phyloP scores from a whole-genome alignment of 2,329 filamentous ascomycete species.

The Epichloe brachyelytri region DNA sequence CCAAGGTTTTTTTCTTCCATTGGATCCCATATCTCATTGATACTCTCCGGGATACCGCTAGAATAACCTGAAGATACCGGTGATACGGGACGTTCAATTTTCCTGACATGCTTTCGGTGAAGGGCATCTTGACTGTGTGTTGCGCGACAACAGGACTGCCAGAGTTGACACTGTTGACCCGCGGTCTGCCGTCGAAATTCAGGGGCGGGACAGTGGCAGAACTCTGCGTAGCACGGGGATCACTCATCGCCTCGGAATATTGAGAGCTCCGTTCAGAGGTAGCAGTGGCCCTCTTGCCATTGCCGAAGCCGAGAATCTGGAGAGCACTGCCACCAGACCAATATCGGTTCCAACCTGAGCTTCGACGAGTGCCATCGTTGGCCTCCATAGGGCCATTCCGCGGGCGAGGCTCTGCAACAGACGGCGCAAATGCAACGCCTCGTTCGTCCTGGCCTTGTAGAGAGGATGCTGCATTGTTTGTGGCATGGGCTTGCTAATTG shows the following conservation, averaged over 20 bases:
- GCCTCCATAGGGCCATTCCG: constrained; percentile 19
- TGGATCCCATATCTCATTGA: constrained; percentile 43
- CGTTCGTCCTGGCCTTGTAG: constrained; percentile 27
- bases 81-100: constrained; percentile 45
- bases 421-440: constrained; percentile 26
- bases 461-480: constrained; percentile 24
- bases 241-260: constrained; percentile 30
- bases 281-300: constrained; percentile 35
- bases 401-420: constrained; percentile 22
- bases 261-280: constrained; percentile 42
- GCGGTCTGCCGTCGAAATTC: constrained; percentile 48
- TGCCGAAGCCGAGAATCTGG: constrained; percentile 49
- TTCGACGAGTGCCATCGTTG: constrained; percentile 39
- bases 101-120: constrained; percentile 45
- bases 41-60: constrained; percentile 52
- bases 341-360: constrained; percentile 66
- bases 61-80: constrained; percentile 42
- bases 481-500: constrained; percentile 48
- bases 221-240: constrained; percentile 42
- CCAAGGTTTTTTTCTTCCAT: constrained; percentile 33
- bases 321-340: constrained; percentile 62
- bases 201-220: constrained; percentile 61
- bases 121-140: constrained; percentile 36
- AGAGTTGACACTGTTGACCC: constrained; percentile 53
- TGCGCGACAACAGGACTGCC: constrained; percentile 58